A percentile compares a stretch with the other conserved stretches of the same genome.
These are phyloP conservation scores for Croton setiger DNA, from an alignment of 441 rosid species.

Conservation along the genomic window DNA sequence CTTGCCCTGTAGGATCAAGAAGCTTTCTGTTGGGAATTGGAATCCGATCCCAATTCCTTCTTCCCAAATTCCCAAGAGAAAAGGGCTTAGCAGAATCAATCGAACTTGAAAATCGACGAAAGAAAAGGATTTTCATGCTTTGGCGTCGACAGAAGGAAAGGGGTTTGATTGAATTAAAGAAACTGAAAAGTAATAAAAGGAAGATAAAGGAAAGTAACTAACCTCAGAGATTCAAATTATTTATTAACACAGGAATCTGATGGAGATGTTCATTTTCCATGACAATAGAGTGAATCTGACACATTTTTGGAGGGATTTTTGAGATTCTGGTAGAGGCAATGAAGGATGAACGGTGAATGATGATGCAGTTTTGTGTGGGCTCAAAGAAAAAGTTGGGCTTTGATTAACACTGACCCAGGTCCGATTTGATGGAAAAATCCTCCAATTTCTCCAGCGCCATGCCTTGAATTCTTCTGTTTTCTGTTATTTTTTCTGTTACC, in stretches of 20 bases:
- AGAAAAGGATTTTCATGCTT: constrained; percentile 9
- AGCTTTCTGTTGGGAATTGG: constrained; percentile 64
- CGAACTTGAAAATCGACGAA: constrained; percentile 36
- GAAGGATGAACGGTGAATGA: background rate
- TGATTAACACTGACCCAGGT: background rate
- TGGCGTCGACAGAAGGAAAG: background rate
- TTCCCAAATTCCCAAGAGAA: constrained; percentile 21
- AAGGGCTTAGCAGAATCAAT: constrained; percentile 16
- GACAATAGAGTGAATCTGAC: background rate
- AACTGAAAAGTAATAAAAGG: background rate
- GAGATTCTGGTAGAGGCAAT: no score
- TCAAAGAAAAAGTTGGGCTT: background rate
- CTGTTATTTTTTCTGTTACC: no score
- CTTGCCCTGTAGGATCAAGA: constrained; percentile 64
- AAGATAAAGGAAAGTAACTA: background rate
- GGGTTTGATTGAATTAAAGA: background rate
- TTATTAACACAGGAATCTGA: background rate
- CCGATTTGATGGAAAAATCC: no score
- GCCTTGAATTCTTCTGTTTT: no score
- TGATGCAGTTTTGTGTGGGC: background rate
- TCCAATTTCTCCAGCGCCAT: no score
- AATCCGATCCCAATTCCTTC: constrained; percentile 34
- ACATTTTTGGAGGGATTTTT: background rate
- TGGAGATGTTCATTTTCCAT: background rate
- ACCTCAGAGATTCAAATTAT: background rate